Base-by-base conservation (phyloP, 768 basidiomycete genomes). In the Leccinum aurantiacum region DNA sequence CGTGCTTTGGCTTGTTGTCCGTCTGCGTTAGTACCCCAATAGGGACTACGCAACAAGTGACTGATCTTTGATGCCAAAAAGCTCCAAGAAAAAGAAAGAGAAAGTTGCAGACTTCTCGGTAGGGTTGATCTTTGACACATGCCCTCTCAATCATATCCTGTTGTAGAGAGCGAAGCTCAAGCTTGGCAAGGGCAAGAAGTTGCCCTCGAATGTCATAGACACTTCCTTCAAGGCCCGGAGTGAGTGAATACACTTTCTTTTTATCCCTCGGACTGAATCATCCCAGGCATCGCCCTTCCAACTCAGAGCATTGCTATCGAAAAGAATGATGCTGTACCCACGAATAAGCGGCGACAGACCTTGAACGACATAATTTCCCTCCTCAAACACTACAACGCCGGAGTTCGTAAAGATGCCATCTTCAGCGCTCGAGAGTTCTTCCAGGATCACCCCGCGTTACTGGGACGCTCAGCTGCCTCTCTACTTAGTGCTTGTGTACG, bases 171-270 rank as follows among this genome's bases (percentile, higher is more conserved):
- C 93, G 25, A 98, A 91, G 74, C 81, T 97, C 38, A 99, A 97
- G 75, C 90, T 99, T 53, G 96, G 96, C 37, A 99, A 96, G 73
- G 94, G 92, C 48, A 98, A 95, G 74, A 84, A 89, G 67, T 71
- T 78, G 10, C 80, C 94, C 10, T 81, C 77, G 50, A 98, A 98
- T 81, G 91, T 85, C 6, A 84, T 98, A 65, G 93, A 98, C 75
- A 98, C 96, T 1, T 95, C 95, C 1, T 98, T 96, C 83, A 94
- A 95, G 72, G 87, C 93, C 33, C 86, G 93, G 60, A 93, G 96
- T 97, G 69, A 67, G 90, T 79, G 53, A 35, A 54, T 8, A 47
- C 37, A 6, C 7, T 15, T 27, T 58, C 11, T 31, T 19, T 35
- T 19, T 35, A 4, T 47, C 38, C 17, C 17, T 29, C 60, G 47